Evolutionary conservation across 768 basidiomycete genomes (phyloP), one percentile per base, ranked within the genome.

Genomic region (Rhodosporidiobolus odoratus): DNA sequence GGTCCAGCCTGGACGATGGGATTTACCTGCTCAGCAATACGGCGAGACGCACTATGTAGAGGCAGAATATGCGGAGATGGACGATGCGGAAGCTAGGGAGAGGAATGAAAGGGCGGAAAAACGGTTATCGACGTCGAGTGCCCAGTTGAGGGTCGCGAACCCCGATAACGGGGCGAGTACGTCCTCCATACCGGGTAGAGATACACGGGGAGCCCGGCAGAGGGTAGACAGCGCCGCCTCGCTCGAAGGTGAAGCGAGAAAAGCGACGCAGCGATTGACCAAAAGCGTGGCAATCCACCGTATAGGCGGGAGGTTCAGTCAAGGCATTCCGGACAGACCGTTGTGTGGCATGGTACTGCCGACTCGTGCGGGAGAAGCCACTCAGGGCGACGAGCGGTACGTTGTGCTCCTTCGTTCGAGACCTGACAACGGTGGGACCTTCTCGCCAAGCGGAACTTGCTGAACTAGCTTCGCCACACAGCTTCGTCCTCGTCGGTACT

Each of bases 401-500:
- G 61, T 62, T 25, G 21, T 19, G 12, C 50, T 7, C 2, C 50
- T 17, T 48, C 8, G 19, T n/a, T 17, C 13, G 48, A 50, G 21
- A 8, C 21, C 48, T 50, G 48, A 50, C 9, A 23, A 23, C 9
- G 48, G 12, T n/a, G n/a, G n/a, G n/a, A n/a, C n/a, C n/a, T n/a
- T n/a, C 27, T 15, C 32, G n/a, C 15, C 4, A 13, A 16, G 3
- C 25, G 37, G 1, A 12, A 3, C 23, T 16, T 38, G 17, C 38
- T 41, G 38, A 41, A 3, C n/a, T 43, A 9, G 3, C 38, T 3
- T n/a, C 0, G 21, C 16, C 7, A 13, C 25, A 13, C 68, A 69
- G 68, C 4, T 68, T 73, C 60, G 23, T 65, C 16, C 60, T 73
- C 13, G 32, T 73, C 60, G 71, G 71, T 4, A 73, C 67, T 0